Conservation (phyloP, 176 grass and related monocot species). For the Cenchrus purpureus region DNA sequence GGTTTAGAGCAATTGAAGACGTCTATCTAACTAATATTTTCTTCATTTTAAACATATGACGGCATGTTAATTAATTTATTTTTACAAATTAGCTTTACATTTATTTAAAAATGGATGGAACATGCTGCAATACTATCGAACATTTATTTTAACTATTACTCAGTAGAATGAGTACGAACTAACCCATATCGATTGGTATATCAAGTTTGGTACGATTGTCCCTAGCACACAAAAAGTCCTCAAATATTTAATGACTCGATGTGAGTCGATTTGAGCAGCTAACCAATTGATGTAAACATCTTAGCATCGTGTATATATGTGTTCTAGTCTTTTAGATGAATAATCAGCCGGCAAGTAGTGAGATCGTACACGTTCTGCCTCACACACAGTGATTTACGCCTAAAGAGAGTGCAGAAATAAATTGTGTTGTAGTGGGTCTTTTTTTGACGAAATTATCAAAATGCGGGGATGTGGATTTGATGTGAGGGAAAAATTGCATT, state of each 20-base stretch:
- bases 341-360: not conserved
- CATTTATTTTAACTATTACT: no score
- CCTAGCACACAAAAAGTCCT: not conserved
- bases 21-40: no score
- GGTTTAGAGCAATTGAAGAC: no score
- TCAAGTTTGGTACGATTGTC: not conserved
- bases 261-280: not conserved
- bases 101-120: no score
- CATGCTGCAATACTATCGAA: no score
- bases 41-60: no score
- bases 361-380: not conserved
- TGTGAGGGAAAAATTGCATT: no score
- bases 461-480: not conserved
- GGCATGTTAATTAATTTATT: no score
- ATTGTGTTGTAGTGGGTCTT: no score
- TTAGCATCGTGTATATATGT: not conserved
- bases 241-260: not conserved
- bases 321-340: not conserved
- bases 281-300: not conserved
- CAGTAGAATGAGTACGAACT: not conserved
- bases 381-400: not conserved
- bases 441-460: not conserved
- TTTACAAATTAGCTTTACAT: no score
- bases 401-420: not conserved
- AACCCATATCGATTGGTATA: not conserved